Evolutionary conservation across 805 yeast species (phyloP).

Genomic region (Metschnikowia cerradonensis): DNA sequence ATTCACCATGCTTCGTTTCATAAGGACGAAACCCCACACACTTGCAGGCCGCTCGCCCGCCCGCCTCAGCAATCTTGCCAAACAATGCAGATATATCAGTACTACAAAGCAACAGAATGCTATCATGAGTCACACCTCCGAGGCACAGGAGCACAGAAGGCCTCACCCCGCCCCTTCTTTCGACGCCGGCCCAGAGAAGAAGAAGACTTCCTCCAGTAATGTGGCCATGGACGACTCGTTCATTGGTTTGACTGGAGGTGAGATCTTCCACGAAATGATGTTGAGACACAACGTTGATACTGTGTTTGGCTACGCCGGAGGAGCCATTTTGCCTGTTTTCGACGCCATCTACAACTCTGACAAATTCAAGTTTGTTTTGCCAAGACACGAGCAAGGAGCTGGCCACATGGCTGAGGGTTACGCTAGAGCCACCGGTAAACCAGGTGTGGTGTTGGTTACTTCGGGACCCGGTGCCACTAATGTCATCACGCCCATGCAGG

Average conservation of each 20-base stretch:
- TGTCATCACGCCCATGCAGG: conserved; percentile 97
- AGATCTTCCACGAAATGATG: conserved; percentile 99
- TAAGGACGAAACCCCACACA: conserved; percentile 12
- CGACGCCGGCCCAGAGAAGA: conserved; percentile 27
- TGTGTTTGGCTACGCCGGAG: conserved; percentile 97
- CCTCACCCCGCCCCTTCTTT: conserved; percentile 52
- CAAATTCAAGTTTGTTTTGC: conserved; percentile 84
- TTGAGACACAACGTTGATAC: conserved; percentile 92
- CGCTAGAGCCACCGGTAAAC: conserved; percentile 91
- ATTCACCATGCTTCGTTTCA: conserved; percentile 15
- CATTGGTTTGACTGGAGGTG: conserved; percentile 97
- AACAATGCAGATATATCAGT: conserved; percentile 26
- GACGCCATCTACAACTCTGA: conserved; percentile 94
- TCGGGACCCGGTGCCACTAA: conserved; percentile 99
- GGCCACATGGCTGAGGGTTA: conserved; percentile 99
- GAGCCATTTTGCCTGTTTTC: conserved; percentile 96
- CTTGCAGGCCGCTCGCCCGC: conserved; percentile 12
- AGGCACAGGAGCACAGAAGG: conserved; percentile 22
- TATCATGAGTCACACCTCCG: conserved; percentile 19
- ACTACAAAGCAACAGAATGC: conserved; percentile 30
- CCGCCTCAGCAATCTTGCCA: conserved; percentile 8
- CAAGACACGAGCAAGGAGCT: conserved; percentile 98
- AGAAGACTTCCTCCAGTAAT: conserved; percentile 2
- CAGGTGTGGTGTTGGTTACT: conserved; percentile 97
- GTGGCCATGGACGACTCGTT: conserved; percentile 73